Base-by-base conservation (phyloP, 805 yeast genomes). In the Metschnikowia arizonensis region DNA sequence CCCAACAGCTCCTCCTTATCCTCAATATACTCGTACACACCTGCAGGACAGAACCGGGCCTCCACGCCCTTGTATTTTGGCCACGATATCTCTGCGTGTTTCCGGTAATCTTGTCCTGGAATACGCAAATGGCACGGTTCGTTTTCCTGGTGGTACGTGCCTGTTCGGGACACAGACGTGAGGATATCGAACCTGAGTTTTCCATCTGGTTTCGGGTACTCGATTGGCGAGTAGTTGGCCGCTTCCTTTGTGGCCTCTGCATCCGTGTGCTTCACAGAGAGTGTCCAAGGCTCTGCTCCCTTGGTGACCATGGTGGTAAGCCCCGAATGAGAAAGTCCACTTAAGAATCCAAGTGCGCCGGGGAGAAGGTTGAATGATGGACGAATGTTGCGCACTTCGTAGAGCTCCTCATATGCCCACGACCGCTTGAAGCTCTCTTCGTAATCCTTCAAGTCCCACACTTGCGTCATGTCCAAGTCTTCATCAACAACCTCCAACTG, bases 121-220 rank as follows among this genome's bases (percentile, higher is more conserved):
- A 72, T 60, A 54, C 93, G 70, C 58, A 93, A 74, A 69, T 93
- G 99, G 53, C 93, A 85, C 54, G 79, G 83, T 69, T 93, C 98
- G 63, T 89, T 89, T 58, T 93, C 98, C 60, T 87, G 90, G 63
- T 93, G 99, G 64, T 82, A 84, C 1, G 99, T 93, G 32, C 98
- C 99, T 0, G 99, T 91, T 60, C 99, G 77, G 12, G 95, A 85
- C 7, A 93, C 98, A n/a, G 93, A 85, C 1, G 99, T 93, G 57
- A 90, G 69, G 23, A 93, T 74, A 64, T 93, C 99, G 64, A 93
- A 93, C 0, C 97, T 83, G 41, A 93, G 73, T 57, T 79, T 78
- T n/a, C 93, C 93, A 65, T 93, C 99, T 9, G 98, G 97, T 64
- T 93, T 93, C 35, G 97, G 96, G 63, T 93, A 93, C 8, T 82